Evolutionary conservation across 2,329 filamentous ascomycete genomes (phyloP), one percentile per base, ranked within the genome.

Genomic region (Penicillium sp.): DNA sequence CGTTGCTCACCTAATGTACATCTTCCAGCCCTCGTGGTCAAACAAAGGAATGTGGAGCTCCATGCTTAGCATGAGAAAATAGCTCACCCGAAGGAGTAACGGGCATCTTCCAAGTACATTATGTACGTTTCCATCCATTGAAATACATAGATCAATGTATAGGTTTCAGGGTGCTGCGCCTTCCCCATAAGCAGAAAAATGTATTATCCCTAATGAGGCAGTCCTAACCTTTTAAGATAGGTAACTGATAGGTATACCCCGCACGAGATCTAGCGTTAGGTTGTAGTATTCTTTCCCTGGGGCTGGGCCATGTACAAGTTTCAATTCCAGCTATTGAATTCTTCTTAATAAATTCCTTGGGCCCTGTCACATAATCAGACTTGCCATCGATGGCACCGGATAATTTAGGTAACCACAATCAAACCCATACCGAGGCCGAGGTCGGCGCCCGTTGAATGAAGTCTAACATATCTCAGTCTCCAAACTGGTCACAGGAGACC

Each of bases 401-500:
- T 35, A 35, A 49, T 16, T n/a, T 30, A 5, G 34, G 47, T 49
- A 46, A 35, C 18, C 25, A n/a, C 14, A 19, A 29, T 34, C 13
- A 9, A 18, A 18, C 27, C 25, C 7, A 25, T 45, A 10, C n/a
- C 10, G 4, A 12, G 12, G n/a, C 35, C 29, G 5, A 14, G 7
- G n/a, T n/a, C n/a, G n/a, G n/a, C n/a, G n/a, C n/a, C n/a, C n/a
- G n/a, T n/a, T n/a, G n/a, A 25, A 16, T 36, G 7, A 8, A 19
- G 14, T 14, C n/a, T 53, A 38, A 55, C 46, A 31, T 0, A 27
- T 10, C 2, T 18, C 38, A 58, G 56, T 60, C 6, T 35, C 49
- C 8, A 53, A 44, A 4, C 52, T 62, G 8, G 43, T 57, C 14
- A 55, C 46, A 13, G 52, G 54, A 19, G 69, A 72, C 38, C 70